Evolutionary conservation across 306 rosid species (phyloP), one percentile per base, ranked within the genome.

Genomic region (Casuarina equisetifolia): DNA sequence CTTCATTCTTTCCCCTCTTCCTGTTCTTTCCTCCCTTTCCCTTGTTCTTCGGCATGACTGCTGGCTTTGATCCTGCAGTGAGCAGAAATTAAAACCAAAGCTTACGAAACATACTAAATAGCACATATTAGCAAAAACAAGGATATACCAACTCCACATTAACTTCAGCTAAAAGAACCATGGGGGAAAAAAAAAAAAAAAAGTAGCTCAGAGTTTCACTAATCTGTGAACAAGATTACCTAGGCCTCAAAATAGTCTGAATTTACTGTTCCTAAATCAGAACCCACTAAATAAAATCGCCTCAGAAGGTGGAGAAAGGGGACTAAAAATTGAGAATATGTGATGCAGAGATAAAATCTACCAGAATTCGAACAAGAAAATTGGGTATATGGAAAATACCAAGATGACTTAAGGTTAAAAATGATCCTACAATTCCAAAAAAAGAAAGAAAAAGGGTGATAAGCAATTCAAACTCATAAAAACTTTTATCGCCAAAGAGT

Each of bases 11-110:
- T 50, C 82, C 89, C 40, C 90, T 83, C 84, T 83, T 83, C 80
- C 90, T 83, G 73, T 86, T 83, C 82, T 86, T 81, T 58, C 87
- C 87, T 78, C 84, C 85, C 73, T 83, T 86, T 50, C 87, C 90
- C 82, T 86, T 86, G 70, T 86, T 86, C 87, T 86, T 83, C 13
- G 90, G 90, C 85, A 83, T 86, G 76, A 3, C 72, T 75, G 38
- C 71, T 11, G 69, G 15, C 46, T 78, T 79, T 67, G 67, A 25
- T 57, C 36, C 57, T 38, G 62, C 74, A 75, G 3, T 12, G 73
- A 19, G 12, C 3, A 73, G 32, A 25, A 43, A 40, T 79, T 32
- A 80, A 10, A 51, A 16, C 8, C 6, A 0, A 40, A 17, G n/a
- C 71, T 9, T 50, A 8, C 13, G 17, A 42, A 58, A 17, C 19